These are phyloP conservation scores for Aspergillus sclerotioniger DNA, from an alignment of 495 filamentous ascomycete species.

Conservation along the genomic window DNA sequence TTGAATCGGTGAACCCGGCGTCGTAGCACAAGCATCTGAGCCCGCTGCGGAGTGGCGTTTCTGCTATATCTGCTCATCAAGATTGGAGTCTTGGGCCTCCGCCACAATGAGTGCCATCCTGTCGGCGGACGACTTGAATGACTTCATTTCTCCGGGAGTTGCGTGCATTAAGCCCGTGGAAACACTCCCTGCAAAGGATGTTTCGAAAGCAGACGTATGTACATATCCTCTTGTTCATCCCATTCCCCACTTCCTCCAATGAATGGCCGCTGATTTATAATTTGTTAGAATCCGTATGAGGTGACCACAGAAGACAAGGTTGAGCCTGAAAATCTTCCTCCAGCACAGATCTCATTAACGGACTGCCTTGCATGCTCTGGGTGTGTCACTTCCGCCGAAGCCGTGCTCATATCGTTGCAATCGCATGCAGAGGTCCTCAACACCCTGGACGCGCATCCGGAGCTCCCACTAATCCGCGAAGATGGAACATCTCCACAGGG, in stretches of 20 bases:
- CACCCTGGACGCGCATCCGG: conserved; percentile 67
- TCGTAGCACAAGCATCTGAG: not conserved
- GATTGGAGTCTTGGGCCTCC: conserved; percentile 17
- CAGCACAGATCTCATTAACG: conserved; percentile 89
- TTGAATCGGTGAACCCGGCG: not conserved
- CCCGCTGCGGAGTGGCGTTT: not conserved
- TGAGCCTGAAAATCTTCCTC: conserved; percentile 51
- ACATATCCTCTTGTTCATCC: conserved; percentile 6
- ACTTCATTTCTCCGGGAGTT: conserved; percentile 96
- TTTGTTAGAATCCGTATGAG: conserved; percentile 67
- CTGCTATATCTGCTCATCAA: conserved; percentile 8
- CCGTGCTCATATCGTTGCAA: conserved; percentile 88
- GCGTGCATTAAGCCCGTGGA: conserved; percentile 98
- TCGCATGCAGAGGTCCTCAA: conserved; percentile 87
- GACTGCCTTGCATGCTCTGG: conserved; percentile 97
- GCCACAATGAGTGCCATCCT: conserved; percentile 88
- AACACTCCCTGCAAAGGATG: conserved; percentile 64
- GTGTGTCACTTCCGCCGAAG: conserved; percentile 96
- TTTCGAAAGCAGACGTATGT: conserved; percentile 35
- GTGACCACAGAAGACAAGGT: conserved; percentile 88
- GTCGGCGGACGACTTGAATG: conserved; percentile 93
- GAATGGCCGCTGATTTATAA: conserved; percentile 25
- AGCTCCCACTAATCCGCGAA: conserved; percentile 34
- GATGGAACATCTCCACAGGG: conserved; percentile 25
- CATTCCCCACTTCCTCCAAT: conserved; percentile 3